phyloP scores from a whole-genome alignment of 2,329 filamentous ascomycete species.

The Neoscytalidium dimidiatum region DNA sequence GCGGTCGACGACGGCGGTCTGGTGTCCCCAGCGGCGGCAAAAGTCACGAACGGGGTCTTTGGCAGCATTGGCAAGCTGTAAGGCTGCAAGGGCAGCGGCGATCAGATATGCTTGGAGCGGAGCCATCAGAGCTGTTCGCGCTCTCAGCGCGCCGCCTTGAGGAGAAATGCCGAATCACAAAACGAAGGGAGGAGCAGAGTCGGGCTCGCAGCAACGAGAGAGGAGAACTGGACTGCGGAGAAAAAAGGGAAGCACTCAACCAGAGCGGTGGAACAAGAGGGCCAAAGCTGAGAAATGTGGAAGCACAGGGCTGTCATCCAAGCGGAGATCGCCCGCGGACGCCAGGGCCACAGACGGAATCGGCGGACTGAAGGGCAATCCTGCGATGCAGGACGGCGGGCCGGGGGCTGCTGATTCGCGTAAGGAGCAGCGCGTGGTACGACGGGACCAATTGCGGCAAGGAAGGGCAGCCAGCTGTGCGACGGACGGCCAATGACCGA shows the following conservation, averaged over 20 bases:
- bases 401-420: slow-evolving; percentile 2
- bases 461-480: slow-evolving; percentile 9
- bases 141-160: slow-evolving; percentile 19
- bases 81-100: slow-evolving; percentile 30
- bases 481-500: not conserved
- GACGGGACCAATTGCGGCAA: slow-evolving; percentile 13
- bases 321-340: not conserved
- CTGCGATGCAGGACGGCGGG: slow-evolving; percentile 6
- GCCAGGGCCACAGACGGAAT: slow-evolving; percentile 15
- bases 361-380: slow-evolving; percentile 10
- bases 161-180: slow-evolving; percentile 25
- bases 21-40: slow-evolving; percentile 54
- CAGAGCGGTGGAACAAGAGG: slow-evolving; percentile 18
- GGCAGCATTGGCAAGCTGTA: slow-evolving; percentile 28
- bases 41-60: slow-evolving; percentile 57
- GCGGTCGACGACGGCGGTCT: slow-evolving; percentile 61
- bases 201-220: not conserved
- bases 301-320: slow-evolving; percentile 16
- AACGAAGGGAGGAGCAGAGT: not conserved
- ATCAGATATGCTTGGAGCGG: slow-evolving; percentile 30
- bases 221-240: not conserved
- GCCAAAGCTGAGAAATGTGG: slow-evolving; percentile 15
- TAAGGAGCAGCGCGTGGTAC: not conserved
- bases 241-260: slow-evolving; percentile 1
- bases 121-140: slow-evolving; percentile 36